Conservation (phyloP, 139 green algal genomes). For the Auxenochlorella protothecoides region DNA sequence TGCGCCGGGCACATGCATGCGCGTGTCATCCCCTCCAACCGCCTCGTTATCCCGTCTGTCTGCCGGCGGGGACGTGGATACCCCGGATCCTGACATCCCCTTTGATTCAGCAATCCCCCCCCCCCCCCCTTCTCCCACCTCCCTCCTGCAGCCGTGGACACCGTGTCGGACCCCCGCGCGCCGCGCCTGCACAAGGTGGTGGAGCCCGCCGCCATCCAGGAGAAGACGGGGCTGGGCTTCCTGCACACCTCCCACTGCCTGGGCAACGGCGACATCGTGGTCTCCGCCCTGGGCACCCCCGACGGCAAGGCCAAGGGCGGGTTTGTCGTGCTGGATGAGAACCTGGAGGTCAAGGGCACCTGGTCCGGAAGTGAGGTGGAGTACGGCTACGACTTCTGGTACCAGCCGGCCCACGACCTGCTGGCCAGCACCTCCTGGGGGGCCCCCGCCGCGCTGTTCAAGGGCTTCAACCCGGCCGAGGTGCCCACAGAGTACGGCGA, state of each 20-base stretch:
- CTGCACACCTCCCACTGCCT: constrained; percentile 67
- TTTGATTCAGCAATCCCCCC: too few species aligned
- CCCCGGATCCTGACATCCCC: too few species aligned
- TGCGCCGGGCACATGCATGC: too few species aligned
- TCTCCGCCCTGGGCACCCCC: constrained; percentile 50
- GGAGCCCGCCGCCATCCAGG: constrained; percentile 43
- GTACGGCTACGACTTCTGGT: constrained; percentile 81
- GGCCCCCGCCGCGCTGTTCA: constrained; percentile 50
- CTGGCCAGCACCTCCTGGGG: constrained; percentile 66
- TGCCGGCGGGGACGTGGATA: too few species aligned
- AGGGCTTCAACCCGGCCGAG: constrained; percentile 62
- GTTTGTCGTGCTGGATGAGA: constrained; percentile 71
- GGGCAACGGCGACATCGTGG: constrained; percentile 32
- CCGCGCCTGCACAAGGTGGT: constrained; percentile 42
- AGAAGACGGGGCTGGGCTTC: constrained; percentile 34
- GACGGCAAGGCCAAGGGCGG: constrained; percentile 43
- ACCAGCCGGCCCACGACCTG: constrained; percentile 74
- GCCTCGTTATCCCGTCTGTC: too few species aligned
- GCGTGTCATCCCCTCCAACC: too few species aligned
- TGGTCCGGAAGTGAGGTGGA: constrained; percentile 39
- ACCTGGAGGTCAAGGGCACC: constrained; percentile 48
- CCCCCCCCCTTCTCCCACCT: background rate
- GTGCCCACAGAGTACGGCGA: constrained; percentile 44
- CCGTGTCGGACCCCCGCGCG: constrained; percentile 34
- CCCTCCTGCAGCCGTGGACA: constrained; percentile 40